Conservation (phyloP, 2,329 filamentous ascomycete species). For the Colletotrichum tofieldiae region DNA sequence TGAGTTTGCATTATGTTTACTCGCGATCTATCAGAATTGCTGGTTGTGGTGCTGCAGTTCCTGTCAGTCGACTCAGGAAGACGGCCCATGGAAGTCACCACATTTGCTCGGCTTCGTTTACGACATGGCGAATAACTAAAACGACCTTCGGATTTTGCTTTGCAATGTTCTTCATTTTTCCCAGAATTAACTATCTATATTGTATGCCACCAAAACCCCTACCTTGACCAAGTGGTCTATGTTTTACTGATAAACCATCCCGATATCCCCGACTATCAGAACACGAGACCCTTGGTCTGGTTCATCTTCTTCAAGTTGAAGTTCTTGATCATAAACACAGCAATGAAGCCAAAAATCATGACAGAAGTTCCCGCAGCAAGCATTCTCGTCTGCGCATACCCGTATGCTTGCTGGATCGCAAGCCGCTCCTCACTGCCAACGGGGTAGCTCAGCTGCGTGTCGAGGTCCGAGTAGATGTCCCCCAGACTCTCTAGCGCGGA, state of each 20-base stretch:
- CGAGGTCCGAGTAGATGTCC: conserved; percentile 67
- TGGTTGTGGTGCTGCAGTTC: background rate
- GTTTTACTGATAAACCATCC: background rate
- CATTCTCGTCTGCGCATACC: conserved; percentile 64
- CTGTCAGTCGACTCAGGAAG: background rate
- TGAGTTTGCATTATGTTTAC: background rate
- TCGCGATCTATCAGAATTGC: background rate
- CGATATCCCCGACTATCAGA: conserved; percentile 51
- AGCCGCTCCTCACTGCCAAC: conserved; percentile 58
- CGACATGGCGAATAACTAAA: background rate
- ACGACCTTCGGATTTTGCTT: background rate
- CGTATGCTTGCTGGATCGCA: conserved; percentile 72
- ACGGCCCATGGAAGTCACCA: background rate
- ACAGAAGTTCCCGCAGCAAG: conserved; percentile 52
- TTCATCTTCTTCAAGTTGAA: conserved; percentile 63
- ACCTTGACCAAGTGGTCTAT: background rate
- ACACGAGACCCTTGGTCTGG: conserved; percentile 68
- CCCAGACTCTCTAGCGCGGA: conserved; percentile 54
- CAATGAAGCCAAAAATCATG: conserved; percentile 52
- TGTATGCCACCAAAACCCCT: background rate
- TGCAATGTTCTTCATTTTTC: background rate
- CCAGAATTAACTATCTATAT: no score
- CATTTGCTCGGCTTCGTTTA: background rate
- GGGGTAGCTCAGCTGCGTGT: conserved; percentile 64
- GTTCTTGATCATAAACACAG: conserved; percentile 62